Conservation (phyloP, 495 filamentous ascomycete species). For the Penicillium parvum region DNA sequence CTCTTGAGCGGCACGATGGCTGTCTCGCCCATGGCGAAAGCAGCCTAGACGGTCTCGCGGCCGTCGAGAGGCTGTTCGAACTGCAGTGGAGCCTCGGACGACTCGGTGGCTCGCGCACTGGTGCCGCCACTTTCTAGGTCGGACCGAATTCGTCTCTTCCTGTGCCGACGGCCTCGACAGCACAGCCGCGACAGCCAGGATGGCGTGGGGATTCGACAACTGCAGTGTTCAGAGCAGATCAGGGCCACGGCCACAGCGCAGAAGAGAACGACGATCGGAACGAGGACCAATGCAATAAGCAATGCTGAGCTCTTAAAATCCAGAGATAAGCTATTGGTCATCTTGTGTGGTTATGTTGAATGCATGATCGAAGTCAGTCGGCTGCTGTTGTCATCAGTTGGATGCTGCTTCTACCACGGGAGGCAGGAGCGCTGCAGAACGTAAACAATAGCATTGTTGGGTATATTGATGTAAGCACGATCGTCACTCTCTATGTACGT, state of each 20-base stretch:
- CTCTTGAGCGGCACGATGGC: conserved; percentile 11
- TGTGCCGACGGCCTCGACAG: conserved; percentile 2
- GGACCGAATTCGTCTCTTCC: conserved; percentile 17
- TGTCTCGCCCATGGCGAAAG: conserved; percentile 6
- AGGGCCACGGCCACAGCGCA: conserved; percentile 44
- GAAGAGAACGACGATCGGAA: conserved; percentile 49
- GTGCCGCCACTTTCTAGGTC: conserved; percentile 17
- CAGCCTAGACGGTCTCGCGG: conserved; percentile 20
- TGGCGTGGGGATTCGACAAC: conserved; percentile 13
- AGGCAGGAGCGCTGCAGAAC: conserved; percentile 4
- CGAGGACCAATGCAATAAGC: conserved; percentile 49
- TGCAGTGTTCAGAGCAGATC: conserved; percentile 40
- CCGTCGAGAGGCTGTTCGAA: conserved; percentile 12
- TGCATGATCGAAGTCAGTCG: conserved; percentile 2
- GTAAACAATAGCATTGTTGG: conserved; percentile 8
- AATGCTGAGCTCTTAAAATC: conserved; percentile 36
- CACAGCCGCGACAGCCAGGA: conserved; percentile 10
- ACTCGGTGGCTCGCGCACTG: conserved; percentile 15
- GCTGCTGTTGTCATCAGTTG: neutral
- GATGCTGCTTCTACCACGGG: neutral
- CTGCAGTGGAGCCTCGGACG: conserved; percentile 16
- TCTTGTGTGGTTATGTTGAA: conserved; percentile 16
- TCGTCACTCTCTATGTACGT: conserved; percentile 26
- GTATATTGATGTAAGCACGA: conserved; percentile 24
- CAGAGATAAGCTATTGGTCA: conserved; percentile 28